Evolutionary conservation across 2,329 filamentous ascomycete genomes (phyloP), one percentile per base, ranked within the genome.

Genomic region (Curvularia eragrostidis): DNA sequence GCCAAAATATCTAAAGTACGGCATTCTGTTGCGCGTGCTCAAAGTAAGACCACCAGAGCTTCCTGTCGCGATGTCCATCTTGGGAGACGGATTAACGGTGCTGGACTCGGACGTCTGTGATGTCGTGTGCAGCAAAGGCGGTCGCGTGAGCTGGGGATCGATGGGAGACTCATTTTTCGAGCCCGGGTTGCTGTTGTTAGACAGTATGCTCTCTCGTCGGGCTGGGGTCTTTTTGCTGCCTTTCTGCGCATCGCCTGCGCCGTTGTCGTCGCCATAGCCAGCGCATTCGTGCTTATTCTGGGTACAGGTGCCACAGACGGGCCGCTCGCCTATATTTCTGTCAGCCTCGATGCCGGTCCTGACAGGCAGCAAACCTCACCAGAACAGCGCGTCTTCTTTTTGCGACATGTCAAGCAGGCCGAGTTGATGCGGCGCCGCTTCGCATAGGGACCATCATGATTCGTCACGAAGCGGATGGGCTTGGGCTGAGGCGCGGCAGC

Each of bases 1-100:
- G 0, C 92, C 93, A 72, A 96, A 95, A 76, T 95, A 96, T 59
- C 93, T 84, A 69, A 96, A 96, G 74, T 95, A 97, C 0, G 92
- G 92, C 62, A 96, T 91, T 52, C 89, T 85, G 69, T 89, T 85
- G 81, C 73, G 80, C 75, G 65, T 84, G 80, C 61, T 84, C 42
- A 81, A 73, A 65, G 75, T 81, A 52, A 77, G 58, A 18, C 59
- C 41, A 18, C 59, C 41, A n/a, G 52, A 48, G 19, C 56, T 62
- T 59, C 61, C 54, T 19, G 54, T 58, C 8, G 66, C 56, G 15
- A 63, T 61, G 28, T 73, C 68, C 8, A 55, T 60, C 59, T 66
- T 70, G n/a, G 63, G 59, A 10, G 62, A 59, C 34, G 49, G 59
- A 43, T 58, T 57, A 55, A 44, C 38, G 34, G 59, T 50, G 12